Evolutionary conservation across 768 basidiomycete genomes (phyloP), one percentile per base, ranked within the genome.

Genomic region (Daedalea quercina): DNA sequence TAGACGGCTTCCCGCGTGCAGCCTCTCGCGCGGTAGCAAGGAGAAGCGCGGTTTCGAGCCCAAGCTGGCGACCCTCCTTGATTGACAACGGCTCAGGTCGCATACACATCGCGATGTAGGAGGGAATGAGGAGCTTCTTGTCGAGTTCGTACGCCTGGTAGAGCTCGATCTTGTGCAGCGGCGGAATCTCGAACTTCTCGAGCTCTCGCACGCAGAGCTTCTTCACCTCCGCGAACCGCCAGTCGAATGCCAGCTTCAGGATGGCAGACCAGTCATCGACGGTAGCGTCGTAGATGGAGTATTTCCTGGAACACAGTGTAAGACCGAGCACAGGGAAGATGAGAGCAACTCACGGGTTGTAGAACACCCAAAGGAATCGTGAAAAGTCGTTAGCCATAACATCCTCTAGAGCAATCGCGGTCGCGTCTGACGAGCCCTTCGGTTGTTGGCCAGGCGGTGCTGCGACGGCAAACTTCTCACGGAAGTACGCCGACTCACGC

Each of bases 341-440:
- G n/a, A 3, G 4, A 2, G 40, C 2, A 1, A 63, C 69, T 44
- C 44, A 84, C 84, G 74, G 70, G 49, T 83, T 82, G 48, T 85
- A 85, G 46, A 85, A 81, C 0, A 84, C 74, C 78, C 78, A 84
- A 0, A 82, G 64, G 44, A 85, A 77, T 0, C 75, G 74, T 15
- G 74, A 70, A 50, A 84, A 81, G 20, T 82, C 80, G 3, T 69
- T 66, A 0, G 72, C 68, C 23, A 70, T 72, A 9, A 72, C 69
- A 17, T 73, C 70, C 3, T 73, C 68, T 1, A 85, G 65, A 2
- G 52, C 28, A n/a, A 69, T 63, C 15, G 67, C 63, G 49, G 65
- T 63, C 43, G 54, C 58, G 43, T 70, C 67, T 22, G 65, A 58
- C 0, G 47, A 44, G 0, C 69, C 69, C 40, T 63, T 62, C 23